Evolutionary conservation across 306 rosid species (phyloP), one percentile per base, ranked within the genome.

Genomic region (Begonia loranthoides): DNA sequence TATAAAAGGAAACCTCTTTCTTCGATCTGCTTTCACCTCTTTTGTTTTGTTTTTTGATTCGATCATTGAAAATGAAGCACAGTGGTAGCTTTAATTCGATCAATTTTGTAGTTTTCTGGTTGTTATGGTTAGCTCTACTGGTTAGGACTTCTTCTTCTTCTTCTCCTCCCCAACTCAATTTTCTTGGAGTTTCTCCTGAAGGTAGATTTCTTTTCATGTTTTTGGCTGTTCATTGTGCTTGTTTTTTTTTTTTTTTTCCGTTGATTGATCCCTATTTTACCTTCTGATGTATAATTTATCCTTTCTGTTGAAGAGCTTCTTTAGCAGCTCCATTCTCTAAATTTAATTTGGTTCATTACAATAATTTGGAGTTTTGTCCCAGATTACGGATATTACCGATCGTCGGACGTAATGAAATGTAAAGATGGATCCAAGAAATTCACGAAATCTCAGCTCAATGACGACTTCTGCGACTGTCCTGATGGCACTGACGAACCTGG

Each of bases 401-500:
- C 86, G 58, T 78, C 79, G 21, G 87, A 79, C 68, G 63, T 66
- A 39, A 72, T 92, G 7, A 79, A 58, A 55, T 92, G 99, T 64
- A 80, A 62, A 70, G 93, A 86, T 22, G 96, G 99, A 69, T 83
- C 93, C 38, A 72, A 73, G 62, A 75, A 80, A 59, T 92, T 92
- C 77, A 70, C 58, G 70, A 76, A 66, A 60, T 64, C 65, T 9
- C 96, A 92, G 73, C 93, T 92, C 69, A 92, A 92, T 51, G 99
- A 92, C 17, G 78, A 92, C 63, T 92, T 70, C 72, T 92, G 99
- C 60, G 99, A 92, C 47, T 92, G 99, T 58, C 69, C 73, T 16
- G 96, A 92, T 62, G 99, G 96, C 66, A 80, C 99, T 22, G 99
- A 92, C 65, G 99, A 92, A 49, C 99, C 99, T 49, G 99, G 99